Percentiles rank a stretch among this genome's conserved stretches.
Conservation (phyloP, 768 basidiomycete species). For the Suillus spraguei region DNA sequence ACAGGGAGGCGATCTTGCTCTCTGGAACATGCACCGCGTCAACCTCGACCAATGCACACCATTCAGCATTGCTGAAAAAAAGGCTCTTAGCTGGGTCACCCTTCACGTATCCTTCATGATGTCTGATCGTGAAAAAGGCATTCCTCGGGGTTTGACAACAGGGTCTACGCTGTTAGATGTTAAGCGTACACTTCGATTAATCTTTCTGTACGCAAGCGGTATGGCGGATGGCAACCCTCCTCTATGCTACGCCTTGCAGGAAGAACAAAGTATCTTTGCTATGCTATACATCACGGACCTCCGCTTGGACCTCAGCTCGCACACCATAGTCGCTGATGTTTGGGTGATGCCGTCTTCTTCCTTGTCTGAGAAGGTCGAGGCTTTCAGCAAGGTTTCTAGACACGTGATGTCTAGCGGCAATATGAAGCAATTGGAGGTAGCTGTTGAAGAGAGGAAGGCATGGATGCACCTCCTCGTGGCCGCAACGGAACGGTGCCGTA, state of each 20-base stretch:
- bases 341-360: not conserved
- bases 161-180: conserved; percentile 28
- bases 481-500: conserved; percentile 54
- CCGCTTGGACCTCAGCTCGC: not conserved
- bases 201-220: conserved; percentile 32
- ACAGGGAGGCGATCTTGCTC: conserved; percentile 13
- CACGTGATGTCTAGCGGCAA: not conserved
- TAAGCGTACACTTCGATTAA: conserved; percentile 35
- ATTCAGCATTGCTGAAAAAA: conserved; percentile 25
- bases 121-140: conserved; percentile 31
- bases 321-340: not conserved
- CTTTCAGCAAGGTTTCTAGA: not conserved
- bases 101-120: conserved; percentile 35
- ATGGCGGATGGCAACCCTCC: conserved; percentile 16
- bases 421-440: conserved; percentile 21
- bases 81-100: conserved; percentile 32
- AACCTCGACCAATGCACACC: conserved; percentile 38
- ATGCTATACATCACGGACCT: not conserved
- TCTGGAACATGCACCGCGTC: conserved; percentile 44
- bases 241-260: conserved; percentile 12
- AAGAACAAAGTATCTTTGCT: not conserved
- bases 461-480: conserved; percentile 58
- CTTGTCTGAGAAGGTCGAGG: not conserved
- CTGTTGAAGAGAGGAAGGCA: conserved; percentile 5
- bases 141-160: conserved; percentile 17